These are phyloP conservation scores for Shiraia sp. DNA, from an alignment of 2,329 filamentous ascomycete species.

Conservation along the genomic window DNA sequence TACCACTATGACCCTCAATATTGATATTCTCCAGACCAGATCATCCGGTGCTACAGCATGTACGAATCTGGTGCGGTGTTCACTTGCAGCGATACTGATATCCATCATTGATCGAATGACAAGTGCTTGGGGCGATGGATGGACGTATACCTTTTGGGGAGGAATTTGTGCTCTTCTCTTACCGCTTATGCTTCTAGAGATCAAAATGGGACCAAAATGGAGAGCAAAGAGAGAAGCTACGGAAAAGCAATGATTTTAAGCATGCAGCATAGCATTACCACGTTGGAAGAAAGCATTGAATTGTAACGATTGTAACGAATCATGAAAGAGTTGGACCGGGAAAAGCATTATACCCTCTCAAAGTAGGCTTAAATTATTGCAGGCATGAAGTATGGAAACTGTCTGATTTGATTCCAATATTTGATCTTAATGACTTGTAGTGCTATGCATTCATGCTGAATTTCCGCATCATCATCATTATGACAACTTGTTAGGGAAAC, in stretches of 20 bases:
- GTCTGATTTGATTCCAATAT: too few relatives aligned
- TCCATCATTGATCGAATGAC: slow-evolving; percentile 32
- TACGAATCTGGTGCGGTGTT: slow-evolving; percentile 32
- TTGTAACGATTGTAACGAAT: too few relatives aligned
- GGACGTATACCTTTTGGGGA: slow-evolving; percentile 34
- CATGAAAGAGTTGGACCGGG: too few relatives aligned
- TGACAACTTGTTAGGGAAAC: background rate
- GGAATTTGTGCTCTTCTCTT: slow-evolving; percentile 24
- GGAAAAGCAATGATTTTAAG: slow-evolving; percentile 13
- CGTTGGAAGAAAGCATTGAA: too few relatives aligned
- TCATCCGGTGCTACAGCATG: slow-evolving; percentile 33
- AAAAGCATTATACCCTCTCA: too few relatives aligned
- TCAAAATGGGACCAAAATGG: slow-evolving; percentile 30
- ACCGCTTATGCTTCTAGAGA: slow-evolving; percentile 34
- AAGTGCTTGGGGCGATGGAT: slow-evolving; percentile 22
- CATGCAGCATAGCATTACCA: too few relatives aligned
- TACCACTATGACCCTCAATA: slow-evolving; percentile 35
- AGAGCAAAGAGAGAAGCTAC: slow-evolving; percentile 19
- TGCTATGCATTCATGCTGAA: background rate
- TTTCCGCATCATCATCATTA: too few relatives aligned
- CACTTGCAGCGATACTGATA: slow-evolving; percentile 27
- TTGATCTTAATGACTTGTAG: too few relatives aligned
- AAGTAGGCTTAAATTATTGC: too few relatives aligned
- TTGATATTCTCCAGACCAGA: slow-evolving; percentile 31
- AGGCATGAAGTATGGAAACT: too few relatives aligned